phyloP scores from a whole-genome alignment of 2,329 filamentous ascomycete genomes.

The Paramyrothecium roridum region DNA sequence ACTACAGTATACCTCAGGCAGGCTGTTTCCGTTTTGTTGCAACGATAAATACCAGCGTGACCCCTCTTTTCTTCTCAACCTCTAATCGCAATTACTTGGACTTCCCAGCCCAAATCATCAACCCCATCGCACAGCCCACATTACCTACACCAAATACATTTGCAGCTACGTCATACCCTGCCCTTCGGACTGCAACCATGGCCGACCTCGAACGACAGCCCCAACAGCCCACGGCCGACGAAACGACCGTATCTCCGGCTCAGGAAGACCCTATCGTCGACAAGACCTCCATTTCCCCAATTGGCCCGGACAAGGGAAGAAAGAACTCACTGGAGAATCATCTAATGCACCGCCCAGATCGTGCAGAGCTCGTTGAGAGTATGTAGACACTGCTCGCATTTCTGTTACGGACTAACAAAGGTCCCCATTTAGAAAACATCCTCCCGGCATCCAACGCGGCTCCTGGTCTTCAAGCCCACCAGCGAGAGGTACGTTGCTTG shows the following conservation, averaged over 20 bases:
- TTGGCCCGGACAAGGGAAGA: constrained; percentile 49
- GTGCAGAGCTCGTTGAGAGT: constrained; percentile 79
- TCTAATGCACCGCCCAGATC: constrained; percentile 69
- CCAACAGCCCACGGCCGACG: not conserved
- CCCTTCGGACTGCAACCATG: constrained; percentile 13
- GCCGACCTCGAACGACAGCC: constrained; percentile 18
- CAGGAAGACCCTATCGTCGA: constrained; percentile 34
- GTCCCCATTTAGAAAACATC: constrained; percentile 66
- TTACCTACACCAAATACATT: not conserved
- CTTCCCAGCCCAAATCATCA: no score
- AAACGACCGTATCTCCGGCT: not conserved
- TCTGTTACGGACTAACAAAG: not conserved
- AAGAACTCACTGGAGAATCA: constrained; percentile 72
- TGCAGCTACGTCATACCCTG: not conserved
- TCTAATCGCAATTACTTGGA: no score
- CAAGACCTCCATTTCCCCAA: constrained; percentile 49
- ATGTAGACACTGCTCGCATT: constrained; percentile 26
- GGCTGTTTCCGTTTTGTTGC: no score
- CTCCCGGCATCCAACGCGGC: constrained; percentile 76
- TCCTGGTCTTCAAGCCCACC: constrained; percentile 74
- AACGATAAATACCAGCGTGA: no score
- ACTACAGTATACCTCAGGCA: no score
- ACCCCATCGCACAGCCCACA: not conserved
- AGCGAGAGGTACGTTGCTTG: constrained; percentile 57
- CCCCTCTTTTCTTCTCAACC: no score